phyloP scores from a whole-genome alignment of 768 basidiomycete genomes.

The Leccinellum albellum region DNA sequence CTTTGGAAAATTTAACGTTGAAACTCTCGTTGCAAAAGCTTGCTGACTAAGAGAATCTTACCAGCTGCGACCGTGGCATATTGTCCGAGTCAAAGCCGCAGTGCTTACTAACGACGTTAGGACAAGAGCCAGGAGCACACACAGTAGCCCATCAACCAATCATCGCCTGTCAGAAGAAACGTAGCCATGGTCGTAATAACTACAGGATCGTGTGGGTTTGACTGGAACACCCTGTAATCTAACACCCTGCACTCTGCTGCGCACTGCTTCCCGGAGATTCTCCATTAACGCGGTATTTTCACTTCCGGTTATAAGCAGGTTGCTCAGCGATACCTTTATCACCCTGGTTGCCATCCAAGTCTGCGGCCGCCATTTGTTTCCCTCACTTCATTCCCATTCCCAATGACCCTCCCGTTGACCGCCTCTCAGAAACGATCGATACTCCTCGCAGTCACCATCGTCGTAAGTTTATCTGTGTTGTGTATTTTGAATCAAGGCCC shows the following conservation, averaged over 20 bases:
- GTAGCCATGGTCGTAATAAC: background rate
- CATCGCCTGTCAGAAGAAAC: background rate
- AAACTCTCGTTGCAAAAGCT: too few relatives aligned
- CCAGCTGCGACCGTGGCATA: too few relatives aligned
- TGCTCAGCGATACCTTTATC: too few relatives aligned
- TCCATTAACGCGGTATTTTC: too few relatives aligned
- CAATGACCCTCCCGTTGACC: slow-evolving; percentile 26
- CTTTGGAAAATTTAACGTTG: too few relatives aligned
- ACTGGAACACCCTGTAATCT: background rate
- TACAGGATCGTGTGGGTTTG: background rate
- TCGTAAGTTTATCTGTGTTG: slow-evolving; percentile 15
- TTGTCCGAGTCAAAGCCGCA: too few relatives aligned
- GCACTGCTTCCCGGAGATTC: too few relatives aligned
- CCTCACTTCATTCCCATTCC: background rate
- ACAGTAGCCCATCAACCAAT: too few relatives aligned
- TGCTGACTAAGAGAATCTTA: too few relatives aligned
- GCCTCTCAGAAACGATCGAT: slow-evolving; percentile 29
- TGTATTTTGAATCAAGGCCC: background rate
- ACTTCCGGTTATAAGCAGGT: background rate
- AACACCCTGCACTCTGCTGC: background rate
- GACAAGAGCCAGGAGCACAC: too few relatives aligned
- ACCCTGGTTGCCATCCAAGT: background rate
- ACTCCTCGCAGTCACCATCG: slow-evolving; percentile 22
- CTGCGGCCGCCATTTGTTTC: background rate
- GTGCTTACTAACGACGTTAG: too few relatives aligned